These are phyloP conservation scores for Kernera saxatilis DNA, from an alignment of 345 rosid species.

Conservation along the genomic window DNA sequence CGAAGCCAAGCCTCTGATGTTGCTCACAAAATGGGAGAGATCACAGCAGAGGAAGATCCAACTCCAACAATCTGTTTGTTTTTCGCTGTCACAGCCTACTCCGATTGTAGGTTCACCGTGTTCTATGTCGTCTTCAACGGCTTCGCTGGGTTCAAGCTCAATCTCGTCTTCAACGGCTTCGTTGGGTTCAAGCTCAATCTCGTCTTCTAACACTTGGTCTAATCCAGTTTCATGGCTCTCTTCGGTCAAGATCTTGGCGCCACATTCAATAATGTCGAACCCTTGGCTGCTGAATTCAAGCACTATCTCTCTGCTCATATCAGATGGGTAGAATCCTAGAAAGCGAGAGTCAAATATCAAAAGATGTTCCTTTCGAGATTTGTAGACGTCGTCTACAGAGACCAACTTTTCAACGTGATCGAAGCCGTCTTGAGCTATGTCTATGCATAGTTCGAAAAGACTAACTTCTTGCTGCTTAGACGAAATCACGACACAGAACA, in stretches of 20 bases:
- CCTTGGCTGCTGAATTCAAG: not conserved
- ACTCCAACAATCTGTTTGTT: not conserved
- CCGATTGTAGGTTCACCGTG: too few species aligned
- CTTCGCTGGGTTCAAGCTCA: too few species aligned
- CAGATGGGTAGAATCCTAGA: not conserved
- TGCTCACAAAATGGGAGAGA: not conserved
- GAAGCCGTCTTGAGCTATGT: not conserved
- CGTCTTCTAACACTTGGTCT: not conserved
- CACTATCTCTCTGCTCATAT: not conserved
- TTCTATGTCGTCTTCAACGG: too few species aligned
- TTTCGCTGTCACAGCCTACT: not conserved
- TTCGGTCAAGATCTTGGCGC: not conserved
- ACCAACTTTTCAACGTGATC: not conserved
- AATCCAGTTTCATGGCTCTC: not conserved
- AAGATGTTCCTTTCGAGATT: not conserved
- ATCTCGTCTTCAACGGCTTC: too few species aligned
- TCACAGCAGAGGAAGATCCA: slow-evolving; percentile 4
- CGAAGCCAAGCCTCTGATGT: not conserved
- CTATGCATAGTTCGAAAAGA: not conserved
- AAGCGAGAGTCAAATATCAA: not conserved
- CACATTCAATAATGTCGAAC: not conserved
- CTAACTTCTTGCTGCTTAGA: not conserved
- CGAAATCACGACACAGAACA: not conserved
- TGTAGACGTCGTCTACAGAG: not conserved
- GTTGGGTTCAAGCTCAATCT: not conserved